These are phyloP conservation scores for Wolfiporia cocos DNA, from an alignment of 1,284 basidiomycete genomes.

Conservation along the genomic window DNA sequence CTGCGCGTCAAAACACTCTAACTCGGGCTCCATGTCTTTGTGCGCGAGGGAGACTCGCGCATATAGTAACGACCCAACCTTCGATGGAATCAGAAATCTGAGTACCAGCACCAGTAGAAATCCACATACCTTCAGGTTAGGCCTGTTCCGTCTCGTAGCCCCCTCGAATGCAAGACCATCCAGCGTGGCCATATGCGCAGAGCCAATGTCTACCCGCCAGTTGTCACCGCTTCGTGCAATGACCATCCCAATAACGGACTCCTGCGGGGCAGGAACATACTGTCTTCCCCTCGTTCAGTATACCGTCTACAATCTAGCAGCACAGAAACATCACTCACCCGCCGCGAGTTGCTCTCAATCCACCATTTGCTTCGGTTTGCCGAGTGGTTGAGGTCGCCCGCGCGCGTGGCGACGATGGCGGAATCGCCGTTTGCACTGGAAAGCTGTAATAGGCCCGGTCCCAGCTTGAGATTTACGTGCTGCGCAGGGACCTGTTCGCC, in stretches of 20 bases:
- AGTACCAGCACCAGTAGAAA: no score
- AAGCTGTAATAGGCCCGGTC: slow-evolving; percentile 63
- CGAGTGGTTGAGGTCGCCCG: slow-evolving; percentile 63
- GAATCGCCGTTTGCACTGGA: slow-evolving; percentile 25
- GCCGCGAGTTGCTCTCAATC: slow-evolving; percentile 73
- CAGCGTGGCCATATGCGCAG: slow-evolving; percentile 68
- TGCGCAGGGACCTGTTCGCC: slow-evolving; percentile 63
- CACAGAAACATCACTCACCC: slow-evolving; percentile 38
- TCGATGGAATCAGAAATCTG: slow-evolving; percentile 1
- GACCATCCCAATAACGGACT: slow-evolving; percentile 73
- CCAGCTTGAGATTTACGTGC: slow-evolving; percentile 74
- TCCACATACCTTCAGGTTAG: slow-evolving; percentile 66
- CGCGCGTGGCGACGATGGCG: slow-evolving; percentile 57
- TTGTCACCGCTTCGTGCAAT: slow-evolving; percentile 69
- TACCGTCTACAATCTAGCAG: neutral
- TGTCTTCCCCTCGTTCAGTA: slow-evolving; percentile 26
- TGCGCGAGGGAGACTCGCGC: slow-evolving; percentile 81
- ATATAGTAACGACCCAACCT: slow-evolving; percentile 81
- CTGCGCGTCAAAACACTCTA: slow-evolving; percentile 84
- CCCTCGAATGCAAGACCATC: slow-evolving; percentile 84
- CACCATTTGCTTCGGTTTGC: slow-evolving; percentile 71
- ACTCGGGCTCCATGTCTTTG: slow-evolving; percentile 86
- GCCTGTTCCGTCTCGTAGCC: slow-evolving; percentile 79
- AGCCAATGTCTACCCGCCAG: slow-evolving; percentile 80
- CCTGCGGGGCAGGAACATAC: slow-evolving; percentile 83